Percentiles rank a stretch among this genome's conserved stretches.
These are phyloP conservation scores for Linaria vulgaris DNA, from an alignment of 257 asterid genomes.

Conservation along the genomic window DNA sequence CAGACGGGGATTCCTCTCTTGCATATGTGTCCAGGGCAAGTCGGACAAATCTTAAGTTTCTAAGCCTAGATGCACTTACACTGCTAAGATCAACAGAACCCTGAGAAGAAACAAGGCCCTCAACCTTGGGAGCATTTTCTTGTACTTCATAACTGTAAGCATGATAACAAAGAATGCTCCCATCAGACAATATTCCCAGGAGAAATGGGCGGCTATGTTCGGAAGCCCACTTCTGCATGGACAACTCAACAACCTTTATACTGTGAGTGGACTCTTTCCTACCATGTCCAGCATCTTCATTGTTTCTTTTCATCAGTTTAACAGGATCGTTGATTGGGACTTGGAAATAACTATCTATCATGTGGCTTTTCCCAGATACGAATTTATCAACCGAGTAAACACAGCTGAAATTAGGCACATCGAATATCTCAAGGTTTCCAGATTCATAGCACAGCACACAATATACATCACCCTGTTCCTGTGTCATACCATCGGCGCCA, in stretches of 20 bases:
- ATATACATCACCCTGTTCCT: slow-evolving; percentile 91
- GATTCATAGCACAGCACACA: slow-evolving; percentile 75
- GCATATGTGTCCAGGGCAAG: slow-evolving; percentile 68
- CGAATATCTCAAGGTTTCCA: slow-evolving; percentile 85
- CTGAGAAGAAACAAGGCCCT: slow-evolving; percentile 44
- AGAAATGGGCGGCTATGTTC: slow-evolving; percentile 83
- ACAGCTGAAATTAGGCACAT: slow-evolving; percentile 78
- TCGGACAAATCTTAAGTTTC: slow-evolving; percentile 81
- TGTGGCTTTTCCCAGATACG: slow-evolving; percentile 70
- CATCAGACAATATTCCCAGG: slow-evolving; percentile 85
- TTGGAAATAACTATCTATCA: slow-evolving; percentile 59
- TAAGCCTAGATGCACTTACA: slow-evolving; percentile 75
- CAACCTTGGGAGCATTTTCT: slow-evolving; percentile 59
- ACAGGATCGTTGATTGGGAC: slow-evolving; percentile 40
- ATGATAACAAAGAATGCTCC: slow-evolving; percentile 90
- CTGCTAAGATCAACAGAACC: slow-evolving; percentile 40
- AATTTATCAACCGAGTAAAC: slow-evolving; percentile 75
- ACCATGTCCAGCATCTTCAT: slow-evolving; percentile 58
- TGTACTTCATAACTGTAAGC: slow-evolving; percentile 74
- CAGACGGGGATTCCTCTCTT: slow-evolving; percentile 75
- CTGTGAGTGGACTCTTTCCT: slow-evolving; percentile 62
- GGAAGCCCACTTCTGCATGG: slow-evolving; percentile 85
- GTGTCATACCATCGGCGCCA: slow-evolving; percentile 79
- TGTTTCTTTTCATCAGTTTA: slow-evolving; percentile 33
- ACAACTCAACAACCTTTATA: slow-evolving; percentile 79